Evolutionary conservation across 2,329 filamentous ascomycete genomes (phyloP).

Genomic region (Hypoxylon sp.): DNA sequence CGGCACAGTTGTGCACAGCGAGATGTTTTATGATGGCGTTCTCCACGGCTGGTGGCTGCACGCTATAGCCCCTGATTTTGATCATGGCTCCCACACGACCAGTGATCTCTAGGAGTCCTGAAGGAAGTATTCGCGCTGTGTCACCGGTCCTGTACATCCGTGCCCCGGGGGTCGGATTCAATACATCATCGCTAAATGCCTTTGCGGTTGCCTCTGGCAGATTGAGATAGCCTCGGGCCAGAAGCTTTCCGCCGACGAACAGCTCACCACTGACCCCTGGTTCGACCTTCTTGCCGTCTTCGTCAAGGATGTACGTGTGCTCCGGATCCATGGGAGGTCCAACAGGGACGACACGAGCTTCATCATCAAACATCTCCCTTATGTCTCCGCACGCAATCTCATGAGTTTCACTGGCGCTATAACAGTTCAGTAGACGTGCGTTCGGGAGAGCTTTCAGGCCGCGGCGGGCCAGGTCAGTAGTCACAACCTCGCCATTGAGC

Average conservation of each 20-base stretch:
- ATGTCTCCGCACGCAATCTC: constrained; percentile 82
- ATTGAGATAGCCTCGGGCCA: constrained; percentile 81
- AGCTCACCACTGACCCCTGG: constrained; percentile 73
- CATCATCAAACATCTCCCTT: constrained; percentile 68
- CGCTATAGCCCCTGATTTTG: constrained; percentile 80
- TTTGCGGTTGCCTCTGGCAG: constrained; percentile 79
- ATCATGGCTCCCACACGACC: constrained; percentile 82
- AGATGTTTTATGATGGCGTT: constrained; percentile 74
- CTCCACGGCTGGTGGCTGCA: constrained; percentile 79
- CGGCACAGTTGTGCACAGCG: constrained; percentile 74
- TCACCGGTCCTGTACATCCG: constrained; percentile 81
- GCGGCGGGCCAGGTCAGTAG: constrained; percentile 75
- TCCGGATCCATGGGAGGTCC: constrained; percentile 73
- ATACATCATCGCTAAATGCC: constrained; percentile 73
- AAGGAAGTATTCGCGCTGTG: constrained; percentile 70
- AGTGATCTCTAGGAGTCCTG: constrained; percentile 76
- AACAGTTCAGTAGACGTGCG: constrained; percentile 77
- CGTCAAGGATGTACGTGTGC: constrained; percentile 76
- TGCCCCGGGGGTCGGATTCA: constrained; percentile 64
- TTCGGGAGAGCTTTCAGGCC: constrained; percentile 73
- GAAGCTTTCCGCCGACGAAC: constrained; percentile 75
- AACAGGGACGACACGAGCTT: constrained; percentile 75
- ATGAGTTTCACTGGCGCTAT: constrained; percentile 84
- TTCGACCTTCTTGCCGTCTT: constrained; percentile 69
- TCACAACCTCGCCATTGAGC: constrained; percentile 86